Percentiles rank a stretch among this genome's conserved stretches.
Evolutionary conservation across 495 filamentous ascomycete genomes (phyloP).

Genomic region (Penicillium fimorum): DNA sequence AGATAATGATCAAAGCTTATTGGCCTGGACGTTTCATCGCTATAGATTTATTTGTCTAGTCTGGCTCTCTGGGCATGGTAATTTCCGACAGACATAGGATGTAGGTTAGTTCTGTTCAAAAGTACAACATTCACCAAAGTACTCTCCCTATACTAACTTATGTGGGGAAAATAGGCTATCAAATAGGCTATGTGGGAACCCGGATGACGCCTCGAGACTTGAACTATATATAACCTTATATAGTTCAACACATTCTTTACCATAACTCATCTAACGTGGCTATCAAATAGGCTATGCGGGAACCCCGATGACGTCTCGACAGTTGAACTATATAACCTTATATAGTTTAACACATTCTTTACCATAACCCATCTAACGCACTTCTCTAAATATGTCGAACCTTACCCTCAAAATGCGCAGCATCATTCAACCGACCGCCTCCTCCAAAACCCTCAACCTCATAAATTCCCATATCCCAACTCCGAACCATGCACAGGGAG

Average conservation of each 20-base stretch:
- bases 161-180: conserved; percentile 4
- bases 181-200: conserved; percentile 7
- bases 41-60: too few relatives aligned
- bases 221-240: neutral
- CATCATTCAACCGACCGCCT: conserved; percentile 4
- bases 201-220: neutral
- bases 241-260: neutral
- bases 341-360: neutral
- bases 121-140: neutral
- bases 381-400: neutral
- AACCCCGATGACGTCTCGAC: neutral
- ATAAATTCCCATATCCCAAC: conserved; percentile 21
- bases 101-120: too few relatives aligned
- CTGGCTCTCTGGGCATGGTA: too few relatives aligned
- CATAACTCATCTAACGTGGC: neutral
- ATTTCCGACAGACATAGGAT: too few relatives aligned
- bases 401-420: neutral
- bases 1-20: too few relatives aligned
- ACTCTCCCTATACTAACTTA: neutral
- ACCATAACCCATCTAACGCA: neutral
- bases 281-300: too few relatives aligned
- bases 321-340: neutral
- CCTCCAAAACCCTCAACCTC: conserved; percentile 12
- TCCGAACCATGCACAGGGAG: conserved; percentile 19
- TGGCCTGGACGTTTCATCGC: too few relatives aligned